These are phyloP conservation scores for Nemania abortiva DNA, from an alignment of 2,329 filamentous ascomycete genomes.

Conservation along the genomic window DNA sequence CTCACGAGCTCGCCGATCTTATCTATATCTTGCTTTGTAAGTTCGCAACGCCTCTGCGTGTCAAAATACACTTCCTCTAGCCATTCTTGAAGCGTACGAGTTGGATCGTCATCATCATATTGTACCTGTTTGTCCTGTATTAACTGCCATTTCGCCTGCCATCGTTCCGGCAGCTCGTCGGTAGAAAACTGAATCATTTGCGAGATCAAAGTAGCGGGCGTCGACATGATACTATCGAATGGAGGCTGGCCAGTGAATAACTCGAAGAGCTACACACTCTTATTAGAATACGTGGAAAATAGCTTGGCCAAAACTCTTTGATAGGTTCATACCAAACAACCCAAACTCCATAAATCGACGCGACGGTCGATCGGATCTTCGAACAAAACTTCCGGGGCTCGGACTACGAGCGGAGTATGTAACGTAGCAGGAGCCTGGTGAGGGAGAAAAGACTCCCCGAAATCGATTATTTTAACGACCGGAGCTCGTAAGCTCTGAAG, in stretches of 20 bases:
- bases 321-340: slow-evolving; percentile 23
- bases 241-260: slow-evolving; percentile 26
- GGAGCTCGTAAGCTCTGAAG: slow-evolving; percentile 8
- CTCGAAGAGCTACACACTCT: slow-evolving; percentile 21
- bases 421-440: neutral
- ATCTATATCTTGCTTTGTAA: slow-evolving; percentile 14
- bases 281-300: neutral
- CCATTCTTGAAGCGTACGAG: slow-evolving; percentile 21
- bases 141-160: slow-evolving; percentile 19
- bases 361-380: slow-evolving; percentile 21
- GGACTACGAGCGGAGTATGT: slow-evolving; percentile 23
- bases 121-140: neutral
- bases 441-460: slow-evolving; percentile 26
- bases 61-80: slow-evolving; percentile 26
- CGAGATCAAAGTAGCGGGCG: neutral
- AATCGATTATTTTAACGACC: slow-evolving; percentile 33
- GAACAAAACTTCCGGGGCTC: slow-evolving; percentile 29
- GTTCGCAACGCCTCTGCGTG: slow-evolving; percentile 3
- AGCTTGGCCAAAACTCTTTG: no score
- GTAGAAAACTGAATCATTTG: slow-evolving; percentile 24
- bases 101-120: neutral
- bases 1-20: slow-evolving; percentile 8
- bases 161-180: slow-evolving; percentile 20
- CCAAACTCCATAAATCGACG: slow-evolving; percentile 29
- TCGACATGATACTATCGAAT: slow-evolving; percentile 19